Conservation (phyloP, 768 basidiomycete genomes). For the Rhodotorula paludigena region DNA sequence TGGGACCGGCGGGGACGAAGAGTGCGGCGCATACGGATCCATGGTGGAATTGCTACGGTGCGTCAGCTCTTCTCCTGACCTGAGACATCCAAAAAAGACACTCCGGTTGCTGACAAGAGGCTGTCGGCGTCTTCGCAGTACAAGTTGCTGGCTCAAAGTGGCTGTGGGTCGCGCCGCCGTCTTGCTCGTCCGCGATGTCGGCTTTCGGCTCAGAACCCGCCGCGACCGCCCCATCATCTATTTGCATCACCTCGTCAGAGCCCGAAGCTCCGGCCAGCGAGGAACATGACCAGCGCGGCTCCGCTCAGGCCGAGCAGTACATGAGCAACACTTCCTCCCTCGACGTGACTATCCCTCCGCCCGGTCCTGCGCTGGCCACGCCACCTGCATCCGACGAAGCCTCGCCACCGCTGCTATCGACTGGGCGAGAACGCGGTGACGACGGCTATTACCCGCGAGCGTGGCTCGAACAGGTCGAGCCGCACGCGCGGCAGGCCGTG, state of each 20-base stretch:
- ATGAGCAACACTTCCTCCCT: constrained; percentile 75
- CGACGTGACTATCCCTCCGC: constrained; percentile 61
- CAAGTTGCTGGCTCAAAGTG: constrained; percentile 86
- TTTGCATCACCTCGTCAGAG: not conserved
- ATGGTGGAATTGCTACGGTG: constrained; percentile 85
- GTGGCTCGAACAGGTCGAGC: constrained; percentile 60
- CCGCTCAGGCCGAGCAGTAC: constrained; percentile 42
- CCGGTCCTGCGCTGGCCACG: not conserved
- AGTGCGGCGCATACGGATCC: constrained; percentile 95
- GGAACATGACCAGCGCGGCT: not conserved
- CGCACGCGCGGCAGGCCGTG: constrained; percentile 58
- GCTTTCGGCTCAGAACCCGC: constrained; percentile 45
- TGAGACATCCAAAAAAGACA: no score
- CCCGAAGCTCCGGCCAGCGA: not conserved
- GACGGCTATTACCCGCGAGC: constrained; percentile 26
- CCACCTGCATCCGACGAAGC: not conserved
- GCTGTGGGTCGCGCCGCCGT: constrained; percentile 83
- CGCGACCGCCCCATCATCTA: not conserved
- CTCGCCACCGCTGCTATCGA: not conserved
- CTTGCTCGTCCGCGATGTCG: constrained; percentile 53
- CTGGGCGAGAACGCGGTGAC: no score
- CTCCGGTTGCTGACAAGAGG: no score
- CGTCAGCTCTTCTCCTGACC: constrained; percentile 25
- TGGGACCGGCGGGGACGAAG: constrained; percentile 70
- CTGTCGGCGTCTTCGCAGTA: constrained; percentile 51